These are phyloP conservation scores for Saccharomycopsis sp. DNA, from an alignment of 805 yeast genomes.

Conservation along the genomic window DNA sequence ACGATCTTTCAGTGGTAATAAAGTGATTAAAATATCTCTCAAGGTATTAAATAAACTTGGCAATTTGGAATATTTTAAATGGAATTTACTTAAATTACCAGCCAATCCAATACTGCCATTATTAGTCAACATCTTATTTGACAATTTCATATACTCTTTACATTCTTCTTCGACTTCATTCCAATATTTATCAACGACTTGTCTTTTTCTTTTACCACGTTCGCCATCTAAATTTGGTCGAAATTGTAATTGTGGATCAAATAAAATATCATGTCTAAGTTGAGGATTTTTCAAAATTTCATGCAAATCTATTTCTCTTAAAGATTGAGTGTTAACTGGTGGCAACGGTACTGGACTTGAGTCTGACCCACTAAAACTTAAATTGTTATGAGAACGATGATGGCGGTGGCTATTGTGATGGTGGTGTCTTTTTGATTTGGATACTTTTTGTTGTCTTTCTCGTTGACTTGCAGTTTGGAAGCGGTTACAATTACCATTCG, in stretches of 20 bases:
- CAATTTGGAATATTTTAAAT: slow-evolving; percentile 37
- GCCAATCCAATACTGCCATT: not conserved
- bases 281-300: slow-evolving; percentile 90
- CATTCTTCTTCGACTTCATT: slow-evolving; percentile 65
- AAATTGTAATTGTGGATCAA: slow-evolving; percentile 87
- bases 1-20: slow-evolving; percentile 72
- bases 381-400: slow-evolving; percentile 5
- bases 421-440: slow-evolving; percentile 5
- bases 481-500: not conserved
- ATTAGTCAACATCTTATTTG: slow-evolving; percentile 19
- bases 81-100: slow-evolving; percentile 8
- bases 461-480: slow-evolving; percentile 1
- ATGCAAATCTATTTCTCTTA: slow-evolving; percentile 79
- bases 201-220: slow-evolving; percentile 72
- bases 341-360: slow-evolving; percentile 12
- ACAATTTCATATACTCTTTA: slow-evolving; percentile 31
- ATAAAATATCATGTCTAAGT: slow-evolving; percentile 83
- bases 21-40: slow-evolving; percentile 63
- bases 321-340: slow-evolving; percentile 23
- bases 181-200: slow-evolving; percentile 80
- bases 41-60: slow-evolving; percentile 73
- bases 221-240: slow-evolving; percentile 90
- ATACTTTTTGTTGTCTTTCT: not conserved
- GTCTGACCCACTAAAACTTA: slow-evolving; percentile 15
- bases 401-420: slow-evolving; percentile 12